A percentile compares a stretch with the other conserved stretches of the same genome.
These are phyloP conservation scores for Acanthamoeba culbertsoni DNA, from an alignment of 208 protist genomes.

Conservation along the genomic window DNA sequence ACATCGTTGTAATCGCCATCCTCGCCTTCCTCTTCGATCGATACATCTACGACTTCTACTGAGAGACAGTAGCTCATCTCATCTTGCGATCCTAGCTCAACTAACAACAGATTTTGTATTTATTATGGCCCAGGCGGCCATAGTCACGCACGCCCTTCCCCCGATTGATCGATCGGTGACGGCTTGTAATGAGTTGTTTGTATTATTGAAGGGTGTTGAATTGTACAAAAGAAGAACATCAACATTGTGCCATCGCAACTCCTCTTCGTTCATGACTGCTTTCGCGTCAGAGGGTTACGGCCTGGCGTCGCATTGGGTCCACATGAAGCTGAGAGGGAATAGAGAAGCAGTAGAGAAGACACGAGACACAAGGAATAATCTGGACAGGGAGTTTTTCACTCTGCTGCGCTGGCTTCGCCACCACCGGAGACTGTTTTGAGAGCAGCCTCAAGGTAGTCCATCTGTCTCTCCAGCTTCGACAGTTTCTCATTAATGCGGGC, in stretches of 20 bases:
- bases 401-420: not conserved
- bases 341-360: not conserved
- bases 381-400: not conserved
- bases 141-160: not conserved
- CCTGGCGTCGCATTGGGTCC: not conserved
- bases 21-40: not conserved
- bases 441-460: slow-evolving; percentile 72
- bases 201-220: not conserved
- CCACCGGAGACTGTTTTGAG: slow-evolving; percentile 24
- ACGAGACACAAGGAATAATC: not conserved
- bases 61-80: no score
- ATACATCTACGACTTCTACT: not conserved
- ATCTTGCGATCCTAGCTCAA: no score
- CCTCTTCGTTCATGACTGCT: not conserved
- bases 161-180: not conserved
- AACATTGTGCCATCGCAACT: not conserved
- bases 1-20: not conserved
- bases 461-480: slow-evolving; percentile 71
- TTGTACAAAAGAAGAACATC: not conserved
- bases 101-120: no score
- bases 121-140: no score
- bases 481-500: slow-evolving; percentile 73
- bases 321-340: not conserved
- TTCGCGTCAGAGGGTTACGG: not conserved
- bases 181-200: not conserved